phyloP scores from a whole-genome alignment of 140 eudicot genomes.

The Oenanthe javanica region DNA sequence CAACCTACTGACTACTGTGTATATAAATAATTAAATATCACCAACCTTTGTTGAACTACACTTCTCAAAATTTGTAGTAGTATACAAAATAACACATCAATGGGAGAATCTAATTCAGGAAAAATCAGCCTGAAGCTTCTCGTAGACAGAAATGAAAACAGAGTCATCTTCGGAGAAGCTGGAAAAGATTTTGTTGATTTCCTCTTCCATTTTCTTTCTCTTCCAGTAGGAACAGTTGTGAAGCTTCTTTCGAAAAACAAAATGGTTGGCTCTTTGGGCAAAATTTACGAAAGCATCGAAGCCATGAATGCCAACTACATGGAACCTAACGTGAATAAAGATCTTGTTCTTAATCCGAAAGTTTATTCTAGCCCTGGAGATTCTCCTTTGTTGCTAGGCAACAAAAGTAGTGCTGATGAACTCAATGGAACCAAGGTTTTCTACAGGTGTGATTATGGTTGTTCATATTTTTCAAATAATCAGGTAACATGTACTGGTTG shows the following conservation, averaged over 20 bases:
- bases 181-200: constrained; percentile 20
- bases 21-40: no score
- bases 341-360: not conserved
- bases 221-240: not conserved
- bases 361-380: not conserved
- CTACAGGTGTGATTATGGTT: constrained; percentile 1
- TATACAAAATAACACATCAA: no score
- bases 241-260: not conserved
- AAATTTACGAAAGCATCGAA: not conserved
- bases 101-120: not conserved
- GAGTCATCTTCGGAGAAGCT: constrained; percentile 40
- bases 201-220: not conserved
- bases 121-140: constrained; percentile 34
- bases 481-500: not conserved
- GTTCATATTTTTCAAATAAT: not conserved
- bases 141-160: constrained; percentile 25
- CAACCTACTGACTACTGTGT: no score
- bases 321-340: not conserved
- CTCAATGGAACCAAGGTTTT: not conserved
- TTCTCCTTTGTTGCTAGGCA: not conserved
- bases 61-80: not conserved
- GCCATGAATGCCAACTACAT: not conserved
- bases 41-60: not conserved
- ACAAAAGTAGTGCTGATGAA: not conserved
- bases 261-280: not conserved